Percentiles rank a stretch among this genome's conserved stretches.
Evolutionary conservation across 2,329 filamentous ascomycete genomes (phyloP).

Genomic region (Penicillium sp.): DNA sequence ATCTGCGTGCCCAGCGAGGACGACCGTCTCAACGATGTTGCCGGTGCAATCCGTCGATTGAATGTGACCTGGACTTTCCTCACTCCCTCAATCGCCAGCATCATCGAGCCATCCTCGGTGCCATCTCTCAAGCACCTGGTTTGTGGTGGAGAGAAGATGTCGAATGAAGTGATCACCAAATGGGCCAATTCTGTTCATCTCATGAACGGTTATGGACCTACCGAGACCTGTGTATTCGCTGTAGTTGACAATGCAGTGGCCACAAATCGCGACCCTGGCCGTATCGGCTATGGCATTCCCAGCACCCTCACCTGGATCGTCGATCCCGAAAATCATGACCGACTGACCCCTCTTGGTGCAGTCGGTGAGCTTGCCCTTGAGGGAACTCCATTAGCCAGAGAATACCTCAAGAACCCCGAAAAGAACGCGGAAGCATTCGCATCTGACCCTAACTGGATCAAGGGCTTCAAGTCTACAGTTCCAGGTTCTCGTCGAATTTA

Average conservation of each 20-base stretch:
- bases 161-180: conserved; percentile 64
- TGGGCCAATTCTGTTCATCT: conserved; percentile 58
- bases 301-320: conserved; percentile 37
- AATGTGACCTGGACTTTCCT: conserved; percentile 49
- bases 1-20: conserved; percentile 50
- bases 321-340: conserved; percentile 32
- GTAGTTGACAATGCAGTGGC: conserved; percentile 30
- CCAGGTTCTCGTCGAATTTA: conserved; percentile 25
- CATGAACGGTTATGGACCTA: conserved; percentile 41
- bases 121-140: conserved; percentile 46
- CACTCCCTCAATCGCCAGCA: conserved; percentile 47
- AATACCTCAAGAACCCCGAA: conserved; percentile 41
- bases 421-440: conserved; percentile 36
- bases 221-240: conserved; percentile 37
- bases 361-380: conserved; percentile 40
- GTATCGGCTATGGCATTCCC: conserved; percentile 30
- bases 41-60: conserved; percentile 50
- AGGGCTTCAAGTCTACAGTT: conserved; percentile 15
- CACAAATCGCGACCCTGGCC: conserved; percentile 25
- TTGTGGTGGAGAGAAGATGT: conserved; percentile 61
- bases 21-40: conserved; percentile 49
- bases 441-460: conserved; percentile 29
- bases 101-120: conserved; percentile 42
- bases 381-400: conserved; percentile 39
- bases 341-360: conserved; percentile 39